These are phyloP conservation scores for Globisporangium cystogenes DNA, from an alignment of 352 stramenopile species.

Conservation along the genomic window DNA sequence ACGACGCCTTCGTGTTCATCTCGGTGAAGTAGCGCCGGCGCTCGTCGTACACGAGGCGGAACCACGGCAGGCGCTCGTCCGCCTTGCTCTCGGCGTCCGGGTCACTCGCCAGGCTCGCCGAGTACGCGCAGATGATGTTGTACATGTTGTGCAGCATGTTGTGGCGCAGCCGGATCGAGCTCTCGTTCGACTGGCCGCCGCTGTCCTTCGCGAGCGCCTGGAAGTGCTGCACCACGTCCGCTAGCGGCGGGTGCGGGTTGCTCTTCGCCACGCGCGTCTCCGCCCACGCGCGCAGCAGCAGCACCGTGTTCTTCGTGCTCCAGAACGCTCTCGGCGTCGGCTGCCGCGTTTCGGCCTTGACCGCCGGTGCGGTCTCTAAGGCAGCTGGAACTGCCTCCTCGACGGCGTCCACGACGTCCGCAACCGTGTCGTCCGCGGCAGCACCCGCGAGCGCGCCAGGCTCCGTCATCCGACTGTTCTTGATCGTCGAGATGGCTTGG, in stretches of 20 bases:
- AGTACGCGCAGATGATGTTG: slow-evolving; percentile 1
- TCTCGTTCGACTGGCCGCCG: neutral
- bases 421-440: neutral
- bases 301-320: neutral
- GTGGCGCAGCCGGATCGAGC: neutral
- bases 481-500: neutral
- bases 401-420: neutral
- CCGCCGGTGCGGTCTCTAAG: neutral
- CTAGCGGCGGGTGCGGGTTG: neutral
- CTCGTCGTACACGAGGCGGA: neutral
- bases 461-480: neutral
- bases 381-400: neutral
- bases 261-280: neutral
- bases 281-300: neutral
- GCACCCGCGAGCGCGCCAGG: too few relatives aligned
- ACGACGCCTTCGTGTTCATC: slow-evolving; percentile 1
- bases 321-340: slow-evolving; percentile 1
- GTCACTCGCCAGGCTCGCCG: neutral
- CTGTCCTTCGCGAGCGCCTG: neutral
- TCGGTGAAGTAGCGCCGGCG: neutral
- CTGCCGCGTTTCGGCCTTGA: neutral
- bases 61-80: neutral
- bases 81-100: neutral
- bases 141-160: slow-evolving; percentile 1
- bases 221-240: neutral